These are phyloP conservation scores for Botrytis elliptica DNA, from an alignment of 2,329 filamentous ascomycete genomes.

Conservation along the genomic window DNA sequence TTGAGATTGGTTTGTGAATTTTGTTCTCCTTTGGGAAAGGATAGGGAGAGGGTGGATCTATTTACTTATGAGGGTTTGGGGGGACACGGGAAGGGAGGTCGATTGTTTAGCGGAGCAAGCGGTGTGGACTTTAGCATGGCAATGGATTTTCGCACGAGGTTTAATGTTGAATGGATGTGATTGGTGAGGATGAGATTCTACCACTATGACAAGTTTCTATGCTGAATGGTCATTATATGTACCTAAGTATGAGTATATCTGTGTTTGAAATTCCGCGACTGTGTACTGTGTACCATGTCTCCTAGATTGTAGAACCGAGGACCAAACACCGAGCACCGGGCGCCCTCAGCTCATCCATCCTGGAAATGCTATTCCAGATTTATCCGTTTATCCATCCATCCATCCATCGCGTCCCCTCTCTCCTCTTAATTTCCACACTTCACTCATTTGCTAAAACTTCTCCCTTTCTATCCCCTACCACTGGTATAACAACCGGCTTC, in stretches of 20 bases:
- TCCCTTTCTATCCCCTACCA: not conserved
- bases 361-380: not conserved
- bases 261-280: not conserved
- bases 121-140: not conserved
- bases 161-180: not conserved
- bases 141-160: not conserved
- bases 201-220: not conserved
- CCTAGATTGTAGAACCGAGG: not conserved
- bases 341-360: not conserved
- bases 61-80: not conserved
- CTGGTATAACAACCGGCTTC: not conserved
- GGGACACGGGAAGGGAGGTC: not conserved
- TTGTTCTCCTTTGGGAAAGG: not conserved
- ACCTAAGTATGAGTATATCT: not conserved
- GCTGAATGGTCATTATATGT: not conserved
- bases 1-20: constrained; percentile 30
- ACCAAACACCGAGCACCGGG: not conserved
- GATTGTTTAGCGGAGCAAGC: not conserved
- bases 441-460: not conserved
- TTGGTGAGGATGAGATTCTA: accelerated
- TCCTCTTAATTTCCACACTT: not conserved
- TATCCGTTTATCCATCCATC: not conserved
- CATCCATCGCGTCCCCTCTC: not conserved
- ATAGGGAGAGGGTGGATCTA: too few species aligned
- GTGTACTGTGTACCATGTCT: not conserved